Evolutionary conservation across 305 asterid species (phyloP), one percentile per base, ranked within the genome.

Genomic region (Fraxinus sp.): DNA sequence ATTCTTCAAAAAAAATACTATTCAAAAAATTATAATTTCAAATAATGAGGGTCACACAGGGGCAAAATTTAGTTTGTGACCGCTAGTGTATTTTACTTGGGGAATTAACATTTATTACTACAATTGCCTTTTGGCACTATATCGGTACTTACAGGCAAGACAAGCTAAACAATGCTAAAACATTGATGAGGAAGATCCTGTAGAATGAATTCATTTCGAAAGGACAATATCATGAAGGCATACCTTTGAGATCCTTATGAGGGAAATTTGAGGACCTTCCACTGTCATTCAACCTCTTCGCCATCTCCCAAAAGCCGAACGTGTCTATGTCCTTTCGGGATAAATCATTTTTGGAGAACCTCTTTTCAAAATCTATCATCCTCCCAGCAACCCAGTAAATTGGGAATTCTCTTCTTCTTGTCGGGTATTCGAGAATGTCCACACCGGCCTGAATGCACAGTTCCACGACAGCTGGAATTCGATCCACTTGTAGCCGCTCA

Each of bases 361-460:
- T 91, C 87, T 90, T 91, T 90, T 93, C 98, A 66, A 91, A 91
- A 83, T 92, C 97, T 35, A 94, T 49, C 77, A 89, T 79, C 82
- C 81, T 94, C 46, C 97, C 97, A 57, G 97, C 93, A 82, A 94
- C 93, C 9, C 83, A 83, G 80, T 91, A 94, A 71, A 91, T 66
- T 0, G 95, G 95, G 85, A 86, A 88, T 33, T 88, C 91, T 57
- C 91, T 89, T 80, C 94, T 87, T 82, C 88, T 87, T 4, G 97
- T 90, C 5, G 93, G 93, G 77, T 92, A 87, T 85, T 90, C 89
- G 1, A 85, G 90, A 30, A 92, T 81, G 66, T 94, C 90, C 33
- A 93, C 91, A 14, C 97, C 97, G 37, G 94, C 98, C 87, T 94
- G 98, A 85, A 94, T 89, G 83, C 97, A 92, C 57, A 92, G 88